Percentiles rank a stretch among this genome's conserved stretches.
phyloP scores from a whole-genome alignment of 2,329 filamentous ascomycete species.

The Gnomoniopsis sp. region DNA sequence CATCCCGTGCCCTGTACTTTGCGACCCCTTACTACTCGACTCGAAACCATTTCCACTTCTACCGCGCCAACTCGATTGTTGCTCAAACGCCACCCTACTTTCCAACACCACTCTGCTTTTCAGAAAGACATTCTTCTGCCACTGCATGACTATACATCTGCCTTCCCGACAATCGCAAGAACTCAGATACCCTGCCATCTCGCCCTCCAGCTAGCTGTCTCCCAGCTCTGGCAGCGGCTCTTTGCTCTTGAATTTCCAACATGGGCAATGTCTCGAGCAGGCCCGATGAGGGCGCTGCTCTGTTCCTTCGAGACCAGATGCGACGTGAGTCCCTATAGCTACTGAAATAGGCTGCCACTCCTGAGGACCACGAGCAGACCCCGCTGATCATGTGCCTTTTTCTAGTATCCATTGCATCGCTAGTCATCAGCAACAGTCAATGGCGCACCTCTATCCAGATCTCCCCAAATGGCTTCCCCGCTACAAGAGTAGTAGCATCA shows the following conservation, averaged over 20 bases:
- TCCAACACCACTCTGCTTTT: neutral
- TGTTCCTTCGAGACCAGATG: slow-evolving; percentile 89
- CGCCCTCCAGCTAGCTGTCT: slow-evolving; percentile 12
- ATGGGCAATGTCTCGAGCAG: slow-evolving; percentile 95
- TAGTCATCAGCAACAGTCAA: slow-evolving; percentile 76
- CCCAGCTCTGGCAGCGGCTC: slow-evolving; percentile 23
- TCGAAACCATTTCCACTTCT: neutral
- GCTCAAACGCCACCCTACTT: neutral
- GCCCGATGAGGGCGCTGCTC: slow-evolving; percentile 73
- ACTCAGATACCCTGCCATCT: slow-evolving; percentile 12
- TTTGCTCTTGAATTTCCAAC: slow-evolving; percentile 34
- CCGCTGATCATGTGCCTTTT: slow-evolving; percentile 20
- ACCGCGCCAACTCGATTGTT: neutral
- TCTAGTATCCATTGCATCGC: slow-evolving; percentile 80
- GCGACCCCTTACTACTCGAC: slow-evolving; percentile 3
- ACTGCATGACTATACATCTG: slow-evolving; percentile 11
- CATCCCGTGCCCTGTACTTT: neutral
- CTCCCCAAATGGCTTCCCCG: slow-evolving; percentile 82
- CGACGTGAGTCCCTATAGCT: slow-evolving; percentile 68
- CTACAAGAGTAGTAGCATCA: slow-evolving; percentile 70
- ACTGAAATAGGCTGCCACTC: neutral
- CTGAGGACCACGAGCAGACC: neutral
- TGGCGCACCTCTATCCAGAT: slow-evolving; percentile 75
- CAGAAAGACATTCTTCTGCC: neutral
- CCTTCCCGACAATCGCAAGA: neutral